phyloP scores from a whole-genome alignment of 257 asterid genomes.

The Paulownia fortunei region DNA sequence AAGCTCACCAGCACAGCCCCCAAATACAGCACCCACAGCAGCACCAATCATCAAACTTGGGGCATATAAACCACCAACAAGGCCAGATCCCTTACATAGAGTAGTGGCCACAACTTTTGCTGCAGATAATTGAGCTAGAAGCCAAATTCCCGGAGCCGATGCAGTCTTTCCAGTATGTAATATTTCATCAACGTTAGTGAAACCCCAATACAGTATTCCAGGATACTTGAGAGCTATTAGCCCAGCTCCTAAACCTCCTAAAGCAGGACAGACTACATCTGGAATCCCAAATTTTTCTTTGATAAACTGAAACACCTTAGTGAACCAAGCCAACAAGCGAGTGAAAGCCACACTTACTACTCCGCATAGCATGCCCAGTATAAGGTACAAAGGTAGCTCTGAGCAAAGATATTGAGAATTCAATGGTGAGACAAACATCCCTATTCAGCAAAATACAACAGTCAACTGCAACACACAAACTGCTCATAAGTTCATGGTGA shows the following conservation, averaged over 20 bases:
- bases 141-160: conserved; percentile 99
- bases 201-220: conserved; percentile 97
- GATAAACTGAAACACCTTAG: conserved; percentile 60
- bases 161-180: conserved; percentile 97
- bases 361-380: conserved; percentile 97
- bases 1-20: conserved; percentile 90
- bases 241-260: conserved; percentile 99
- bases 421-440: conserved; percentile 37
- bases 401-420: conserved; percentile 42
- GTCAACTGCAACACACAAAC: conserved; percentile 20
- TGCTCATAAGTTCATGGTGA: conserved; percentile 11
- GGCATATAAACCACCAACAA: conserved; percentile 96
- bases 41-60: conserved; percentile 99
- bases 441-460: conserved; percentile 24
- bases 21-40: conserved; percentile 98
- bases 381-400: conserved; percentile 96
- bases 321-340: conserved; percentile 81
- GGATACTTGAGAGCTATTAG: conserved; percentile 94
- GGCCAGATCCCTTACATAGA: conserved; percentile 94
- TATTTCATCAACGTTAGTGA: conserved; percentile 96
- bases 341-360: conserved; percentile 92
- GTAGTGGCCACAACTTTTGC: conserved; percentile 96
- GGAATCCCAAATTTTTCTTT: conserved; percentile 77
- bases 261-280: conserved; percentile 93
- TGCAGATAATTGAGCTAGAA: conserved; percentile 84